These are phyloP conservation scores for Pleurotus djamor DNA, from an alignment of 768 basidiomycete genomes.

Conservation along the genomic window DNA sequence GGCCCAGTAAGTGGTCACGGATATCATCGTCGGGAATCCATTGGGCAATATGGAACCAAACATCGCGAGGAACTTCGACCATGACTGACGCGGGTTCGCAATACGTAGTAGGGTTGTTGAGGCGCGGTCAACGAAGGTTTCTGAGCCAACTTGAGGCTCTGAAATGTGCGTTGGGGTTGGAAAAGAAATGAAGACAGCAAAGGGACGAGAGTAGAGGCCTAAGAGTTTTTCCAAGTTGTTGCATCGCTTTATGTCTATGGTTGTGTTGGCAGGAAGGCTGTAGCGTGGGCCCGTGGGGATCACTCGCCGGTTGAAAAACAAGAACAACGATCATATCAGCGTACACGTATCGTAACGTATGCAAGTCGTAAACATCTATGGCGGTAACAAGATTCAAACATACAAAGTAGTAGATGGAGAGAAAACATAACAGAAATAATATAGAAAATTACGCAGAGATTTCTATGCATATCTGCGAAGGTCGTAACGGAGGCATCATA, in stretches of 20 bases:
- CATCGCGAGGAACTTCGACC: neutral
- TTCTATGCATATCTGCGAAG: too few species aligned
- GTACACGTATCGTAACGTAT: neutral
- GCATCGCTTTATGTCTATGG: neutral
- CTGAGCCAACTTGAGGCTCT: too few species aligned
- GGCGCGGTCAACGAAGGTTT: neutral
- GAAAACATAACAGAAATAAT: too few species aligned
- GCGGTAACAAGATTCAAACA: neutral
- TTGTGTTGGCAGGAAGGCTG: neutral
- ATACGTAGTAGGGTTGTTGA: neutral
- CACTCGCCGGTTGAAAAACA: neutral
- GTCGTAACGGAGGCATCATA: too few species aligned
- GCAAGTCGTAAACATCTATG: neutral
- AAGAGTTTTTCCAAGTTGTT: neutral
- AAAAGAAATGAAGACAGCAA: too few species aligned
- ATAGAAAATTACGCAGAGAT: too few species aligned
- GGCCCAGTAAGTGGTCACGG: neutral
- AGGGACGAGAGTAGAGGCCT: too few species aligned
- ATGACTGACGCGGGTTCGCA: neutral
- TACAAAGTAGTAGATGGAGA: too few species aligned
- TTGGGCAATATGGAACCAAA: conserved; percentile 1
- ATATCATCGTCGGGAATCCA: conserved; percentile 4
- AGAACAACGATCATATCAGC: neutral
- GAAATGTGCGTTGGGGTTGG: too few species aligned
- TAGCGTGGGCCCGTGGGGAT: neutral